Conservation (phyloP, 805 yeast species). For the Candida sithepensis region DNA sequence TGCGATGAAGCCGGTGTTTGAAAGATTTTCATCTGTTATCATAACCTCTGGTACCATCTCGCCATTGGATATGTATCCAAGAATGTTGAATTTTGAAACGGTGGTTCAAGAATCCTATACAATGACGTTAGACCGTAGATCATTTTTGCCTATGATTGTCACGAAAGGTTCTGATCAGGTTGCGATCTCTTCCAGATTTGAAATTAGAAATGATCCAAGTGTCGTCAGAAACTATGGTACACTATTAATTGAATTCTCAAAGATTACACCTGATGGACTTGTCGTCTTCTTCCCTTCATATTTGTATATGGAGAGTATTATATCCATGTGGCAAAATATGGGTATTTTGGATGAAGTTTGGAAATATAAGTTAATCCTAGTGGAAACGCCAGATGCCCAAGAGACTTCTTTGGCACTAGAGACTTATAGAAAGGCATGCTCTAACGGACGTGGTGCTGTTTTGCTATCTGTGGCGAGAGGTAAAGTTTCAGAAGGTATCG, state of each 20-base stretch:
- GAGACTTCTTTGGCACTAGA: conserved; percentile 95
- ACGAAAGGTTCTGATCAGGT: conserved; percentile 99
- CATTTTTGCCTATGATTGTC: conserved; percentile 92
- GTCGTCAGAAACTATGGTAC: conserved; percentile 97
- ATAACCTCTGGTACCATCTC: conserved; percentile 98
- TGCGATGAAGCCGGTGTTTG: conserved; percentile 96
- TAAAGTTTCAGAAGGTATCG: conserved; percentile 97
- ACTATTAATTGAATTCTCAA: conserved; percentile 84
- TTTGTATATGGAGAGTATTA: conserved; percentile 95
- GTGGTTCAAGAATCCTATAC: conserved; percentile 93
- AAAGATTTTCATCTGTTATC: conserved; percentile 84
- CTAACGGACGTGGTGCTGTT: conserved; percentile 97
- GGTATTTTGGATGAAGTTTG: conserved; percentile 97
- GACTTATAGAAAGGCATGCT: conserved; percentile 93
- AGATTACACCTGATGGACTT: conserved; percentile 96
- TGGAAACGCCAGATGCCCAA: conserved; percentile 98
- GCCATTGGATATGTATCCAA: conserved; percentile 97
- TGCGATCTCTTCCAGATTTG: conserved; percentile 92
- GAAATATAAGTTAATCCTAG: conserved; percentile 92
- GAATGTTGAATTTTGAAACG: conserved; percentile 90
- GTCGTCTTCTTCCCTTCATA: conserved; percentile 98
- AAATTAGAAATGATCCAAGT: conserved; percentile 95
- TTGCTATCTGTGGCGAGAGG: conserved; percentile 97
- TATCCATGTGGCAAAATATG: conserved; percentile 98
- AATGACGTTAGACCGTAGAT: conserved; percentile 89